These are phyloP conservation scores for Trichosporon sp. DNA, from an alignment of 1,284 basidiomycete genomes.

Conservation along the genomic window DNA sequence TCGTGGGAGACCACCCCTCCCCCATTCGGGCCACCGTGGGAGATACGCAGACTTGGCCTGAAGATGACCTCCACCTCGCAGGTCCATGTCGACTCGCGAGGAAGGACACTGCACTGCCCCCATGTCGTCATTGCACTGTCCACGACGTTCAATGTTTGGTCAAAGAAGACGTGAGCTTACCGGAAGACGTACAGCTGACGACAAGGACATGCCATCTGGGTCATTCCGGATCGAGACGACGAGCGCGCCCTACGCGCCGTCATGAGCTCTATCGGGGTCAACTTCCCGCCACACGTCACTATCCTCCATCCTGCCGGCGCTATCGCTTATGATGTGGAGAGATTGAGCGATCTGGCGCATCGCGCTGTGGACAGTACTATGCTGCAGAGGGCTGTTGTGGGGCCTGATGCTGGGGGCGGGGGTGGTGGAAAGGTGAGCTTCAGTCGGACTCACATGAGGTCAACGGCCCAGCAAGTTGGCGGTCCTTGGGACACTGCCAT, in stretches of 20 bases:
- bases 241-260: neutral
- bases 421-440: neutral
- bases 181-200: neutral
- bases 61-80: neutral
- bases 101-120: neutral
- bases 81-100: neutral
- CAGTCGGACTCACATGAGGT: neutral
- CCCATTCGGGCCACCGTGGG: too few species aligned
- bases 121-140: neutral
- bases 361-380: neutral
- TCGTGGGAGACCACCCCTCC: neutral
- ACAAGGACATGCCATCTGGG: neutral
- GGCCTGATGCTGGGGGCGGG: neutral
- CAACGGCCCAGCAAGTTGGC: too few species aligned
- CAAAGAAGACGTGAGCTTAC: neutral
- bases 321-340: neutral
- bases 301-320: neutral
- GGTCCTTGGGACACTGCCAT: too few species aligned
- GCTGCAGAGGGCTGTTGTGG: neutral
- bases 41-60: too few species aligned
- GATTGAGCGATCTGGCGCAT: neutral
- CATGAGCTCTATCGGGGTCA: neutral
- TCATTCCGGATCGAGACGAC: neutral
- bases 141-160: neutral
- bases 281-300: neutral